Percentiles rank a stretch among this genome's conserved stretches.
Evolutionary conservation across 306 rosid species (phyloP).

Genomic region (Biancaea sappan): DNA sequence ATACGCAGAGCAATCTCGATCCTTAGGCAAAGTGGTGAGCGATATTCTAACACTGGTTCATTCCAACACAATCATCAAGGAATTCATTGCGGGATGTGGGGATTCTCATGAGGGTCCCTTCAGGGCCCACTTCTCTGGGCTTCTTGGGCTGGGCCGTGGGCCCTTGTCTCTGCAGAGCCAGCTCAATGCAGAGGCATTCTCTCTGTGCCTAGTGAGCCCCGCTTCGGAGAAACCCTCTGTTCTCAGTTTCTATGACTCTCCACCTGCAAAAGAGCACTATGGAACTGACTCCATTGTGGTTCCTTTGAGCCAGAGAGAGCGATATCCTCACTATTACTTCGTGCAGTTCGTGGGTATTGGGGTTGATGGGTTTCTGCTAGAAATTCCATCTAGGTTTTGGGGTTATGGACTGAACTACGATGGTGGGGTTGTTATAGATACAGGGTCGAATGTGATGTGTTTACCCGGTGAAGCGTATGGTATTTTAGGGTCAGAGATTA

Average conservation of each 20-base stretch:
- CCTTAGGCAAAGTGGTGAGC: constrained; percentile 36
- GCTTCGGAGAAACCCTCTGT: constrained; percentile 21
- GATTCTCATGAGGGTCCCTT: constrained; percentile 38
- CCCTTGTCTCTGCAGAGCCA: constrained; percentile 48
- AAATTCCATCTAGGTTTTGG: constrained; percentile 47
- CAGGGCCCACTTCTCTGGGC: constrained; percentile 31
- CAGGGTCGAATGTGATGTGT: constrained; percentile 13
- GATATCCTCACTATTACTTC: constrained; percentile 43
- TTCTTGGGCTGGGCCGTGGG: constrained; percentile 47
- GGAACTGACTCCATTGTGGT: constrained; percentile 24
- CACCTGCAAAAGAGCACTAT: constrained; percentile 1
- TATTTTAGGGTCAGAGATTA: constrained; percentile 35
- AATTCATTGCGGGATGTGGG: constrained; percentile 43
- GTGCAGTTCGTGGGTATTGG: constrained; percentile 46
- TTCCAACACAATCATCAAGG: constrained; percentile 15
- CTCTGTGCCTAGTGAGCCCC: constrained; percentile 29
- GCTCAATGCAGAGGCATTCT: constrained; percentile 42
- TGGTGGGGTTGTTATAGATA: constrained; percentile 45
- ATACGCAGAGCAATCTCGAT: constrained; percentile 16
- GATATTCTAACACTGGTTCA: constrained; percentile 22
- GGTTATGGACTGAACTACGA: constrained; percentile 51
- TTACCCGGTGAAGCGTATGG: constrained; percentile 42
- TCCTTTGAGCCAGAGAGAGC: constrained; percentile 25
- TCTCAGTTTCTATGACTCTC: constrained; percentile 31
- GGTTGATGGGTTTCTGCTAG: constrained; percentile 45